phyloP scores from a whole-genome alignment of 495 filamentous ascomycete genomes.

The Hypoxylon fragiforme region DNA sequence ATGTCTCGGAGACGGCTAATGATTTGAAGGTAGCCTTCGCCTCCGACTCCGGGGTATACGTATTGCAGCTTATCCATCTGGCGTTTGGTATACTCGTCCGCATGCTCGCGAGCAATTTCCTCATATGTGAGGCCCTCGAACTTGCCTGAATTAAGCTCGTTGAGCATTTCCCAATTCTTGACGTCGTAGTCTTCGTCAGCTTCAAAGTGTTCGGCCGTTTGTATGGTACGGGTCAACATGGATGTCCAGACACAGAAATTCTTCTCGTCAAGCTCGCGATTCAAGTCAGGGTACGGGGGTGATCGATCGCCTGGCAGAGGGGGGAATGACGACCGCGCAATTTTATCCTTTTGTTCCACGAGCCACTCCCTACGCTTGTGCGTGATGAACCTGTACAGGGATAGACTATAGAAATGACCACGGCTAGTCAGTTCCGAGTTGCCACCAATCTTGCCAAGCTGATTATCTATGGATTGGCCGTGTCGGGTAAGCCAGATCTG shows the following conservation, averaged over 20 bases:
- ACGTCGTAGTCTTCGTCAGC: slow-evolving; percentile 97
- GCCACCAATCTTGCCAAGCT: slow-evolving; percentile 78
- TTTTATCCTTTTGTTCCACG: slow-evolving; percentile 71
- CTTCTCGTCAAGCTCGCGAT: slow-evolving; percentile 66
- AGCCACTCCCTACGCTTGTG: slow-evolving; percentile 76
- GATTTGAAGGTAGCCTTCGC: slow-evolving; percentile 94
- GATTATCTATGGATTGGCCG: slow-evolving; percentile 82
- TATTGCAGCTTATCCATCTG: slow-evolving; percentile 84
- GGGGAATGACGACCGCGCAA: slow-evolving; percentile 71
- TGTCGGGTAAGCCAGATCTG: slow-evolving; percentile 99
- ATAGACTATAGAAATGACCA: slow-evolving; percentile 71
- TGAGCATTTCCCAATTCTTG: slow-evolving; percentile 97
- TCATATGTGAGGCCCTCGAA: slow-evolving; percentile 96
- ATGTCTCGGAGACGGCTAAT: slow-evolving; percentile 95
- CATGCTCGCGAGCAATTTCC: slow-evolving; percentile 74
- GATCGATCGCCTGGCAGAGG: slow-evolving; percentile 86
- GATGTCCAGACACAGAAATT: slow-evolving; percentile 98
- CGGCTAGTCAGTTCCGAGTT: slow-evolving; percentile 79
- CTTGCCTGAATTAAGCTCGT: slow-evolving; percentile 88
- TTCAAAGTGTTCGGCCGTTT: slow-evolving; percentile 81
- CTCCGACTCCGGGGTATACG: slow-evolving; percentile 91
- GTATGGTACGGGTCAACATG: slow-evolving; percentile 85
- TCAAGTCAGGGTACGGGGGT: slow-evolving; percentile 87
- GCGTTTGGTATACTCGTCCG: slow-evolving; percentile 76
- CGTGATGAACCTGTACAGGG: slow-evolving; percentile 76